Evolutionary conservation across 164 flowering plant species (phyloP), one percentile per base, ranked within the genome.

Genomic region (Macadamia integrifolia): DNA sequence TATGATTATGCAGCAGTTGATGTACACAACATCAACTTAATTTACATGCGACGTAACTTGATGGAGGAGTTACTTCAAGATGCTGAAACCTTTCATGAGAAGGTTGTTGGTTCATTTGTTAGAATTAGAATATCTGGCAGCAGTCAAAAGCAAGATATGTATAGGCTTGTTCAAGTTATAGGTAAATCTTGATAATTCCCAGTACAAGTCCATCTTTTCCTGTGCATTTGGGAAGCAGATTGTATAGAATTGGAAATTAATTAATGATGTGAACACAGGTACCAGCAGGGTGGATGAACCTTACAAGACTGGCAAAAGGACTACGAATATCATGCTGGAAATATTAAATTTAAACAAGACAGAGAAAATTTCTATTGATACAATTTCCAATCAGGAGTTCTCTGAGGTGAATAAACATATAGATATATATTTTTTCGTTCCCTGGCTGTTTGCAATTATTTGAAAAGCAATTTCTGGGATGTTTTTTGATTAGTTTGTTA

Each of bases 1-100:
- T 88, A 87, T 75, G 97, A 92, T 71, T 94, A 86, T 87, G 99
- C 98, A n/a, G 99, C 99, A 52, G 88, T 94, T 71, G 92, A 92
- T 84, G 87, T 79, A 52, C 95, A 92, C 69, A 94, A 94, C 64
- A 86, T 94, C 74, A 86, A 81, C 78, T 80, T 94, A 58, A 86
- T 94, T 75, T 94, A 86, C 76, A 70, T 94, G 74, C 77, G 85
- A 31, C 90, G 99, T 60, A 90, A 79, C 64, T 79, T 92, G 76
- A 78, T 89, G 82, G 99, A 92, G 70, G 91, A 82, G 68, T 76
- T 94, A 61, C 71, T 94, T 69, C 96, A 85, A 56, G 93, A 94
- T 72, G 18, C 68, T 60, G 97, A 88, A 13, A 80, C 74, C 9
- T 92, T 94, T 74, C 80, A 83, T 43, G 86, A 84, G 49, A 88